Evolutionary conservation across 371 early-diverging fungal genomes (phyloP).

Genomic region (Mucor circinelloides): DNA sequence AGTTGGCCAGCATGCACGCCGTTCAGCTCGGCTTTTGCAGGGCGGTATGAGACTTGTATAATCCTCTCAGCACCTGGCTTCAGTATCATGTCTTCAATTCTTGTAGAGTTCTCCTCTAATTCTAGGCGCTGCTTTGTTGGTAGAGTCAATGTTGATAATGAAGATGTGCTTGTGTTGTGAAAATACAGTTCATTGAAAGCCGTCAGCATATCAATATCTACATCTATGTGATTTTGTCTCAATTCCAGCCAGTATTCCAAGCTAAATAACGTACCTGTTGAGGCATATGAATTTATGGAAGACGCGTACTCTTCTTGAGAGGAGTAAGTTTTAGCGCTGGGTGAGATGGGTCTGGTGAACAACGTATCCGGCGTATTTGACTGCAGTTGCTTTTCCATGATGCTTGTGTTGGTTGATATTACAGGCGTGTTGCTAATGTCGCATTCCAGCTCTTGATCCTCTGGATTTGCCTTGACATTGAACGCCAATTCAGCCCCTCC

Average conservation of each 20-base stretch:
- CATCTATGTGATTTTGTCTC: not conserved
- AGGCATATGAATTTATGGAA: not conserved
- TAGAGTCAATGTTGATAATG: not conserved
- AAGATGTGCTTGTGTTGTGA: not conserved
- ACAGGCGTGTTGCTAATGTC: not conserved
- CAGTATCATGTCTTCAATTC: constrained; percentile 87
- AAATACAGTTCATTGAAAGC: constrained; percentile 11
- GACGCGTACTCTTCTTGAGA: constrained; percentile 1
- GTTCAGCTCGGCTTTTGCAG: constrained; percentile 58
- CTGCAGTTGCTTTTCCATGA: constrained; percentile 52
- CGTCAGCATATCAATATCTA: constrained; percentile 12
- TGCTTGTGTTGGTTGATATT: constrained; percentile 16
- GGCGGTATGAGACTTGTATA: constrained; percentile 78
- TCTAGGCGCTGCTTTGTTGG: not conserved
- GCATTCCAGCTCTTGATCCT: not conserved
- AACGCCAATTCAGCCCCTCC: constrained; percentile 61
- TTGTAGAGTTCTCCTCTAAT: constrained; percentile 29
- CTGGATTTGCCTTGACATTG: constrained; percentile 19
- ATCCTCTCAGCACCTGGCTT: constrained; percentile 83
- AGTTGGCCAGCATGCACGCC: constrained; percentile 75
- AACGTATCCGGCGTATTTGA: constrained; percentile 50
- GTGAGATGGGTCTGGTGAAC: constrained; percentile 42
- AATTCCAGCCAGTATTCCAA: not conserved
- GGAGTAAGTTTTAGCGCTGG: not conserved
- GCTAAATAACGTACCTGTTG: constrained; percentile 2